Evolutionary conservation across 495 filamentous ascomycete species (phyloP).

Genomic region (Talaromyces stipitatus): DNA sequence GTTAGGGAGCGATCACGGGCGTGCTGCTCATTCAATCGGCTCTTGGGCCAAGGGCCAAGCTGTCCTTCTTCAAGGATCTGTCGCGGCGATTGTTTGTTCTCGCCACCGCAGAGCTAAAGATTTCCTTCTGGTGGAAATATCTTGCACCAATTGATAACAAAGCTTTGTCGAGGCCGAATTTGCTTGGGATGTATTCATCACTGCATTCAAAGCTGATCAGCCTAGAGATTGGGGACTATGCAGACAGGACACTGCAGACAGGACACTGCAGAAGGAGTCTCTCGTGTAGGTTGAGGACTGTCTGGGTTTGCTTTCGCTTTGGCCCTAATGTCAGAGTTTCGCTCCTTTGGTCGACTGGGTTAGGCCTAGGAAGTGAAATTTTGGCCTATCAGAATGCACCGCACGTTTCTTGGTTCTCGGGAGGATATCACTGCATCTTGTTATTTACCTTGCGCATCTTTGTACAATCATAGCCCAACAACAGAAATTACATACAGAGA

Average conservation of each 20-base stretch:
- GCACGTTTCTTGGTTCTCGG: too few relatives aligned
- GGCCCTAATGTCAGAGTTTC: neutral
- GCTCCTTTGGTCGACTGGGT: too few relatives aligned
- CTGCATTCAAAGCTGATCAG: neutral
- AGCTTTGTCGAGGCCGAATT: neutral
- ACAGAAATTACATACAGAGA: too few relatives aligned
- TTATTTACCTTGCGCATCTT: too few relatives aligned
- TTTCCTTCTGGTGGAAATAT: neutral
- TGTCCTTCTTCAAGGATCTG: neutral
- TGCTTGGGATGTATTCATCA: neutral
- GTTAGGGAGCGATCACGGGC: neutral
- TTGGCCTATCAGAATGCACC: too few relatives aligned
- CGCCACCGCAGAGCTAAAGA: neutral
- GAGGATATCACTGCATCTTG: too few relatives aligned
- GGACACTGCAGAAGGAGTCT: neutral
- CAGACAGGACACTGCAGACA: neutral
- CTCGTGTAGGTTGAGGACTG: neutral
- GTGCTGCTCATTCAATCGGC: neutral
- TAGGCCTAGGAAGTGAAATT: too few relatives aligned
- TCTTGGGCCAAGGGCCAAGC: neutral
- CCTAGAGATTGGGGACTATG: too few relatives aligned
- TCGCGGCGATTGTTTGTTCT: neutral
- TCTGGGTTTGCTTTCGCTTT: too few relatives aligned
- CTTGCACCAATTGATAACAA: neutral
- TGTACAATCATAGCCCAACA: too few relatives aligned